Evolutionary conservation across 2,329 filamentous ascomycete species (phyloP).

Genomic region (Capronia epimyces): DNA sequence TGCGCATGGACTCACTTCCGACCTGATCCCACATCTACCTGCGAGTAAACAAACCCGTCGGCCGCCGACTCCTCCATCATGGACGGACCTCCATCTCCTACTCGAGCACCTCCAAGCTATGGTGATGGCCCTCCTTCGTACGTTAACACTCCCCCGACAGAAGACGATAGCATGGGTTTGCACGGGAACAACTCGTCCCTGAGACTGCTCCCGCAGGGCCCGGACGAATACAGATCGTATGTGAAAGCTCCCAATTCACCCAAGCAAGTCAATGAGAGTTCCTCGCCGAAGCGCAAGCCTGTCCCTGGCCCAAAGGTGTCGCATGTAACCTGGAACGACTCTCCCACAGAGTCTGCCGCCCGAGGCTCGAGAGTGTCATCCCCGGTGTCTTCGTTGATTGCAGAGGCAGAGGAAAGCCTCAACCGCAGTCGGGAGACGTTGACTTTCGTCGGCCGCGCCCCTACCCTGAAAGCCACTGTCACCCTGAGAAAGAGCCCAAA

Average conservation of each 20-base stretch:
- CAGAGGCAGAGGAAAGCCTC: constrained; percentile 21
- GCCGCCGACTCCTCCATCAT: constrained; percentile 11
- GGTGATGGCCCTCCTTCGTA: constrained; percentile 43
- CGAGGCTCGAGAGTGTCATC: constrained; percentile 19
- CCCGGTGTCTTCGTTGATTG: constrained; percentile 24
- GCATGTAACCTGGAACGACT: constrained; percentile 23
- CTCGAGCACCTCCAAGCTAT: constrained; percentile 34
- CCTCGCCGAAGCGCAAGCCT: constrained; percentile 26
- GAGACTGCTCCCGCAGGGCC: constrained; percentile 41
- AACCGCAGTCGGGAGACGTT: constrained; percentile 16
- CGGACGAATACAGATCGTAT: constrained; percentile 39
- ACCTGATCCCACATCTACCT: constrained; percentile 12
- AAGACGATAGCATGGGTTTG: constrained; percentile 32
- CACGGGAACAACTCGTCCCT: constrained; percentile 39
- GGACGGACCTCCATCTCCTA: constrained; percentile 26
- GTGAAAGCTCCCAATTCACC: constrained; percentile 29
- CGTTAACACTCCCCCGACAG: constrained; percentile 28
- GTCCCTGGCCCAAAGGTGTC: constrained; percentile 16
- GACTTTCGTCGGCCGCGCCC: constrained; percentile 20
- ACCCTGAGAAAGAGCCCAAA: constrained; percentile 25
- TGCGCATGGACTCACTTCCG: constrained; percentile 17
- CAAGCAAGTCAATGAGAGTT: constrained; percentile 13
- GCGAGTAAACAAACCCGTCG: constrained; percentile 18
- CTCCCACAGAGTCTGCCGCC: constrained; percentile 7
- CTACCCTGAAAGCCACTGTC: constrained; percentile 28